Evolutionary conservation across 2,329 filamentous ascomycete genomes (phyloP), one percentile per base, ranked within the genome.

Genomic region (Penicillium sp.): DNA sequence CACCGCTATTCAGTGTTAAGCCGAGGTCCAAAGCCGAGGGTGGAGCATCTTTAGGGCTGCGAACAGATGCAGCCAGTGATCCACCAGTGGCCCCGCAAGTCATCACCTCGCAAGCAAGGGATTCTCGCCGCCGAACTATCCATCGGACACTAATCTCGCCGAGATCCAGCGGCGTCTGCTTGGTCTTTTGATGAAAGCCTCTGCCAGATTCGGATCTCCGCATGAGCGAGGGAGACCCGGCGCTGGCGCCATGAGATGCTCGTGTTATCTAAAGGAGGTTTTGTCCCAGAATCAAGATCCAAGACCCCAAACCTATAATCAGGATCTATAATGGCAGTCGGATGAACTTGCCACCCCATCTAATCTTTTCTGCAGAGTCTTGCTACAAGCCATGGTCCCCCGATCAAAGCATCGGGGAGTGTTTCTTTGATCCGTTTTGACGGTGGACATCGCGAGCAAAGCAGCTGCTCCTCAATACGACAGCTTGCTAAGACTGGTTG

Each of bases 121-220:
- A 28, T 45, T 48, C 17, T 43, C 12, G 38, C 41, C 4, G 11
- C 35, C 37, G 55, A 4, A 49, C 48, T 47, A 22, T 31, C 34
- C 37, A 51, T 65, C 56, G 59, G 61, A 48, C 50, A 60, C 39
- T 59, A 34, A n/a, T 54, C 59, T n/a, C 47, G 48, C 65, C 60
- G 62, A 62, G 25, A 56, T 63, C 5, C 51, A 45, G 35, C 49
- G 54, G 28, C 11, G 31, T 35, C 10, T 53, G 20, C 57, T 51
- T 56, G 14, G 35, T 51, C 50, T 52, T 52, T 51, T 48, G 48
- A 58, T 54, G 28, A 47, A 48, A 10, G 47, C 22, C 22, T 49
- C 62, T 55, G 31, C 54, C 54, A 37, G 28, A 63, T 55, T 39
- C 50, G 41, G 37, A 35, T 12, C 14, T 47, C 34, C 57, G 17